Evolutionary conservation across 2,329 filamentous ascomycete species (phyloP), one percentile per base, ranked within the genome.

Genomic region (Verticillium dahliae): DNA sequence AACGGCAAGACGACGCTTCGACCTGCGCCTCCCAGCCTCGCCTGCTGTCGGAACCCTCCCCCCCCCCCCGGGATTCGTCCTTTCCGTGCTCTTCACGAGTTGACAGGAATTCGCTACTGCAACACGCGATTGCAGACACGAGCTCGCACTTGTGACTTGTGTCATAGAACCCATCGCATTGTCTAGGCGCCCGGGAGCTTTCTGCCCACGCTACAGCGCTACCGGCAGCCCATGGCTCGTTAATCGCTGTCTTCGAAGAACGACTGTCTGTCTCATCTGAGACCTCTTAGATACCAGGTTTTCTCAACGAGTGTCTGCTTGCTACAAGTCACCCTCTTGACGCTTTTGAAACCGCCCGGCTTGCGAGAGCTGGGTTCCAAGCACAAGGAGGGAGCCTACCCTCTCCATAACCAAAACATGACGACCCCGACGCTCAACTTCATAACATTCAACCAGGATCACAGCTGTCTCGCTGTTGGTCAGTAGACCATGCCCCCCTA

Each of bases 391-490:
- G 39, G 45, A 52, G 45, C 45, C 45, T 27, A 22, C 45, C 7
- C 18, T 22, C 45, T 52, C 45, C 9, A 18, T 6, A 22, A 11
- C 45, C 15, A 64, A 71, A 79, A 68, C 63, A 91, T 91, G 88
- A 78, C 87, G 66, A 82, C 73, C 66, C 88, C 89, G 74, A 80
- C 87, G 57, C 92, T 98, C 81, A 99, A 99, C 78, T 99, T 96
- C 78, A 92, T 99, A 70, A 97, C 94, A 52, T 99, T 98, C 78
- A 99, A 99, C 78, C 95, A 99, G 81, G 95, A 99, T 81, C 92
- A 97, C 80, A 96, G 91, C 83, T 94, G 94, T 76, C 84, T 99
- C 67, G 94, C 94, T 79, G 93, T 99, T 69, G 94, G 92, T 92
- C 81, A 72, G 88, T 59, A 18, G 13, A 60, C 57, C 56, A 14